A percentile compares a stretch with the other conserved stretches of the same genome.
Evolutionary conservation across 75 land plant genomes (phyloP).

Genomic region (Pseudotsuga menziesii): DNA sequence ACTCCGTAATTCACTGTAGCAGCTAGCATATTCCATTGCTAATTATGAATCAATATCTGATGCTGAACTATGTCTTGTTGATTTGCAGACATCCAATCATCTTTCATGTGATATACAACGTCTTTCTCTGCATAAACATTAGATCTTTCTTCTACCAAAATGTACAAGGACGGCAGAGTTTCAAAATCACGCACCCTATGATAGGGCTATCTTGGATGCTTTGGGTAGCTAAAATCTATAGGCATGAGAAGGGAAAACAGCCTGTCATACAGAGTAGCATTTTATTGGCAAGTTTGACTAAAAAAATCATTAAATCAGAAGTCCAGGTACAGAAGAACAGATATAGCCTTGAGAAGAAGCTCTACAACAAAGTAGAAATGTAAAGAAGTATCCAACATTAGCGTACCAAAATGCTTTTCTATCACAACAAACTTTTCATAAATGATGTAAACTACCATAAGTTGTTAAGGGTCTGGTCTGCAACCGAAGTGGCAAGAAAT

Average conservation of each 20-base stretch:
- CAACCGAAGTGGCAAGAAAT: too few relatives aligned
- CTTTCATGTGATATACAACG: neutral
- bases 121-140: neutral
- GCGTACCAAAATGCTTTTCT: too few relatives aligned
- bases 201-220: neutral
- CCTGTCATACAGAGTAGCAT: too few relatives aligned
- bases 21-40: neutral
- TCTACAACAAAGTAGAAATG: too few relatives aligned
- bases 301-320: too few relatives aligned
- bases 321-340: too few relatives aligned
- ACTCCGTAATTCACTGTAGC: neutral
- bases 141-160: neutral
- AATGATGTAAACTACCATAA: too few relatives aligned
- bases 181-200: neutral
- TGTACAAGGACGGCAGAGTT: neutral
- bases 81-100: neutral
- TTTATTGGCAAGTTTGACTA: too few relatives aligned
- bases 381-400: too few relatives aligned
- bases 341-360: too few relatives aligned
- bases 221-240: neutral
- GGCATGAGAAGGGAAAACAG: neutral
- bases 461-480: too few relatives aligned
- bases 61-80: neutral
- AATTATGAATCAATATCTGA: neutral
- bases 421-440: too few relatives aligned